Evolutionary conservation across 176 grass and related monocot genomes (phyloP), one percentile per base, ranked within the genome.

Genomic region (Eleusine coracana): DNA sequence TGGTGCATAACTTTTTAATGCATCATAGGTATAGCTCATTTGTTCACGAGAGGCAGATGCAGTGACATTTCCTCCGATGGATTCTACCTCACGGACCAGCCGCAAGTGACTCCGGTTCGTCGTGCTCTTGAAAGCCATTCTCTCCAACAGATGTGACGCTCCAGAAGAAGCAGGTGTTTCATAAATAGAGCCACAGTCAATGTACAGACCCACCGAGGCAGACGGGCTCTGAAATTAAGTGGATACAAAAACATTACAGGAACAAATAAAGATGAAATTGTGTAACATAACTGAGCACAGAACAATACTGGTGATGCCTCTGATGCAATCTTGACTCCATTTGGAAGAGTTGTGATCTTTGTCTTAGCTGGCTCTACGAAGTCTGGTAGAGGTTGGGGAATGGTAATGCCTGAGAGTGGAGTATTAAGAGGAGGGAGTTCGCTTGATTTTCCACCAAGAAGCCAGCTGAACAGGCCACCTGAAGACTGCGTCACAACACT

Each of bases 1-100:
- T 0, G 92, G 89, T 51, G 86, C 79, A 86, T 94, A 84, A 37
- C 73, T 80, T 49, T 94, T 94, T 69, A 94, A 56, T 37, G 94
- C 94, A 89, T 96, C 88, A 85, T 89, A 96, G 38, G 86, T 96
- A 85, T 96, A 96, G 73, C 91, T 80, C 91, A 97, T 97, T 66
- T 97, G 94, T 74, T 93, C 94, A 79, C 82, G 84, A 27, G 94
- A 97, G 78, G 91, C 91, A 37, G 91, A 87, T 72, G 94, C 91
- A 14, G 81, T 86, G 28, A 97, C 79, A 89, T 86, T 91, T 74
- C 91, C 94, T 38, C 94, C 91, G 17, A 97, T 91, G 64, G 91
- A 86, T 89, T 97, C 89, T 20, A 87, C 89, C 90, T 97, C 94
- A 68, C 89, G 89, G 64, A 97, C 89, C 58, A 97, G 42, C 48